Conservation (phyloP, 208 protist species). For the Porcisia deanei region DNA sequence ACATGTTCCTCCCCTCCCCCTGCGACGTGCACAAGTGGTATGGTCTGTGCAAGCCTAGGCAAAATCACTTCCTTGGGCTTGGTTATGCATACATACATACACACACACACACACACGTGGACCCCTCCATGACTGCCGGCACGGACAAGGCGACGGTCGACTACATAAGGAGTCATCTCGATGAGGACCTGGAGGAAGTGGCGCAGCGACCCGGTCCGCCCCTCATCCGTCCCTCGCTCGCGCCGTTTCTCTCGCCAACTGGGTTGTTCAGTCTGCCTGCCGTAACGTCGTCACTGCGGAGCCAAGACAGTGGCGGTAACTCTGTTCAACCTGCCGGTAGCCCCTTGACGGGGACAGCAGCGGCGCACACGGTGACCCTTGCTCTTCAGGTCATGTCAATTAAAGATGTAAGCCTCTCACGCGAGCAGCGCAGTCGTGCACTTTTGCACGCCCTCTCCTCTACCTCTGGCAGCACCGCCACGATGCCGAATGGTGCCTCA, state of each 20-base stretch:
- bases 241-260: conserved; percentile 13
- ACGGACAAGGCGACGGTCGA: conserved; percentile 26
- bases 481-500: conserved; percentile 4
- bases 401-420: conserved; percentile 57
- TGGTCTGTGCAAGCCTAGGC: neutral
- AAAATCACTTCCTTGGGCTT: neutral
- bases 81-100: neutral
- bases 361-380: conserved; percentile 12
- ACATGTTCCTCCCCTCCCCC: neutral
- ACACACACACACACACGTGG: neutral
- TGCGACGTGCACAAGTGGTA: neutral
- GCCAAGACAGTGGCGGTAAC: neutral
- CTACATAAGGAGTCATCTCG: conserved; percentile 46
- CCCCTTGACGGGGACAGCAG: neutral
- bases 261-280: conserved; percentile 11
- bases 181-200: conserved; percentile 54
- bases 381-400: conserved; percentile 65
- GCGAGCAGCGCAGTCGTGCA: conserved; percentile 48
- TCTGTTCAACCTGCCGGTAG: neutral
- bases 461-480: neutral
- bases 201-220: conserved; percentile 21
- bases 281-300: neutral
- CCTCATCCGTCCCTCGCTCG: conserved; percentile 23
- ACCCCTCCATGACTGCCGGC: neutral
- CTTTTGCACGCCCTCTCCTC: conserved; percentile 24